Evolutionary conservation across 2,329 filamentous ascomycete species (phyloP), one percentile per base, ranked within the genome.

Genomic region (Fusarium liriodendri): DNA sequence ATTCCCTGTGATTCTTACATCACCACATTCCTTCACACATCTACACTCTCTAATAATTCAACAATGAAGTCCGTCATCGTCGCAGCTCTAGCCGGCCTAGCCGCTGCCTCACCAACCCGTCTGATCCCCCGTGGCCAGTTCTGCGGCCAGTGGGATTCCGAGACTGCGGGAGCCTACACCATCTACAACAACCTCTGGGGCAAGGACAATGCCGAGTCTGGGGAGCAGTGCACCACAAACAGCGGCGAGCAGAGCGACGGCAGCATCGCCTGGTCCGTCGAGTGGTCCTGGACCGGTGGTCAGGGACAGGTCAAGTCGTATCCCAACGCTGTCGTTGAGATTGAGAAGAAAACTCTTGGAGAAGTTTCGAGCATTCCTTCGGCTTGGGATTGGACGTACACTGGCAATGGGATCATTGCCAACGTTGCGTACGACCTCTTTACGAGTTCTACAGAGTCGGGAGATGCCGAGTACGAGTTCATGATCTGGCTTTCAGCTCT

Each of bases 371-470:
- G 72, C 47, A 83, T 85, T 42, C 77, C 80, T 10, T 78, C 78
- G 1, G 78, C 77, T 9, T 81, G 82, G 78, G 72, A 74, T 18
- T 84, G 80, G 78, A 77, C 67, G 75, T 89, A 90, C 80, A 84
- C 82, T 6, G 87, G 87, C 71, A 81, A 80, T 55, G 77, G 79
- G 66, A 76, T 90, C 58, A 82, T 89, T 45, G 87, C 88, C 52
- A 84, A 91, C 76, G 89, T 91, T 14, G 83, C 89, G 25, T 91
- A 90, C 78, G 89, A 91, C 76, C 80, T 91, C 60, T 91, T 91
- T 83, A 88, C 88, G 42, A 82, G 82, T 14, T 80, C 80, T 27
- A 83, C 85, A 40, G 83, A 83, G n/a, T 82, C 85, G 8, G 79
- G 78, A 33, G 85, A 83, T 59, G 77, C 85, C 22, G 83, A 89